A percentile compares a stretch with the other conserved stretches of the same genome.
These are phyloP conservation scores for Cicer pinnatifidum DNA, from an alignment of 306 rosid genomes.

Conservation along the genomic window DNA sequence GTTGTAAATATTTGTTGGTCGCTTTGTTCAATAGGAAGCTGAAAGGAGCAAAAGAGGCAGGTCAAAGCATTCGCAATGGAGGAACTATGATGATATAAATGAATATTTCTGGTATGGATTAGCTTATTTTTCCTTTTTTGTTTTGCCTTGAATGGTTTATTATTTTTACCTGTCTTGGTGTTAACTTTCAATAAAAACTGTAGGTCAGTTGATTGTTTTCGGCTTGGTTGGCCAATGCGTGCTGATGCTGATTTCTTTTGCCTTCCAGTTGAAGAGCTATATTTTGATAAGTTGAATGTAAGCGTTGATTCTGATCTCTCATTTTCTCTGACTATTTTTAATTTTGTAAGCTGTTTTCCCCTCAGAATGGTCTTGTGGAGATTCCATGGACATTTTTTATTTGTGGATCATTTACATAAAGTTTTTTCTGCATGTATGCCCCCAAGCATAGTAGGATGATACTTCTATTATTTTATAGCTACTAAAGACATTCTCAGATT, in stretches of 20 bases:
- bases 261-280: slow-evolving; percentile 46
- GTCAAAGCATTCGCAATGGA: slow-evolving; percentile 99
- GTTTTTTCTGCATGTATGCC: background rate
- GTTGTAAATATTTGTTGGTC: slow-evolving; percentile 31
- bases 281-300: slow-evolving; percentile 65
- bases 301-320: slow-evolving; percentile 40
- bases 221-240: slow-evolving; percentile 99
- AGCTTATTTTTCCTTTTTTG: slow-evolving; percentile 18
- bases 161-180: slow-evolving; percentile 19
- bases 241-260: slow-evolving; percentile 94
- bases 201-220: slow-evolving; percentile 96
- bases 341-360: slow-evolving; percentile 5
- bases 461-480: slow-evolving; percentile 3
- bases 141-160: slow-evolving; percentile 20
- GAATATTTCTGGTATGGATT: slow-evolving; percentile 86
- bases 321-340: slow-evolving; percentile 18
- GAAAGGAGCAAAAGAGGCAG: slow-evolving; percentile 73
- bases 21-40: slow-evolving; percentile 70
- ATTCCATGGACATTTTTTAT: slow-evolving; percentile 1
- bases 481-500: background rate
- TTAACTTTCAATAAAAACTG: slow-evolving; percentile 44
- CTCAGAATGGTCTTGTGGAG: background rate
- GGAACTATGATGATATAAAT: slow-evolving; percentile 95
- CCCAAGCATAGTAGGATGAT: background rate
- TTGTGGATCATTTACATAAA: background rate